Percentiles rank a stretch among this genome's conserved stretches.
Evolutionary conservation across 192 early-diverging fungal genomes (phyloP).

Genomic region (Coemansia sp.): DNA sequence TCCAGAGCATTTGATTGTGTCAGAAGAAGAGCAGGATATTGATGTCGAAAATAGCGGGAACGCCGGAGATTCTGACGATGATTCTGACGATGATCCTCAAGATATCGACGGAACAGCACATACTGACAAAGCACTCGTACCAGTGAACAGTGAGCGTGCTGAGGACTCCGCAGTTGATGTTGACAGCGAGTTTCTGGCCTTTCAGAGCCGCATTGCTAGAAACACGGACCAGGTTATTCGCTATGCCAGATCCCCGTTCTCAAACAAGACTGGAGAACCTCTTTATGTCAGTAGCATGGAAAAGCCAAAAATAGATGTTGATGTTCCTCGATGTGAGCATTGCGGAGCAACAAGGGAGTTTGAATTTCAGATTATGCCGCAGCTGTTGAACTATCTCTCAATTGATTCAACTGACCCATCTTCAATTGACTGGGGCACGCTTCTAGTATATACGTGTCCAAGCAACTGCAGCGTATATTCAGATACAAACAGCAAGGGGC

Average conservation of each 20-base stretch:
- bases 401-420: constrained; percentile 68
- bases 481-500: background rate
- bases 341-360: constrained; percentile 77
- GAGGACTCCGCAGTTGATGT: constrained; percentile 84
- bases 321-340: constrained; percentile 67
- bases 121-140: constrained; percentile 28
- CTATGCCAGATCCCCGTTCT: constrained; percentile 50
- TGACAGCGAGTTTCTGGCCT: constrained; percentile 85
- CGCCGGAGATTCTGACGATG: constrained; percentile 18
- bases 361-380: constrained; percentile 95
- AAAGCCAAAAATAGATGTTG: constrained; percentile 54
- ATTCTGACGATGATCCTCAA: constrained; percentile 11
- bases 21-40: constrained; percentile 62
- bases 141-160: constrained; percentile 29
- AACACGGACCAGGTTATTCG: constrained; percentile 87
- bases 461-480: constrained; percentile 62
- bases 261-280: constrained; percentile 54
- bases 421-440: constrained; percentile 89
- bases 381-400: constrained; percentile 75
- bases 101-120: constrained; percentile 18
- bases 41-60: constrained; percentile 55
- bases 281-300: constrained; percentile 77
- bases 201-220: constrained; percentile 78
- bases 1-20: constrained; percentile 66
- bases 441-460: constrained; percentile 85